Conservation (phyloP, 148 eudicot species). For the Spergularia marina region DNA sequence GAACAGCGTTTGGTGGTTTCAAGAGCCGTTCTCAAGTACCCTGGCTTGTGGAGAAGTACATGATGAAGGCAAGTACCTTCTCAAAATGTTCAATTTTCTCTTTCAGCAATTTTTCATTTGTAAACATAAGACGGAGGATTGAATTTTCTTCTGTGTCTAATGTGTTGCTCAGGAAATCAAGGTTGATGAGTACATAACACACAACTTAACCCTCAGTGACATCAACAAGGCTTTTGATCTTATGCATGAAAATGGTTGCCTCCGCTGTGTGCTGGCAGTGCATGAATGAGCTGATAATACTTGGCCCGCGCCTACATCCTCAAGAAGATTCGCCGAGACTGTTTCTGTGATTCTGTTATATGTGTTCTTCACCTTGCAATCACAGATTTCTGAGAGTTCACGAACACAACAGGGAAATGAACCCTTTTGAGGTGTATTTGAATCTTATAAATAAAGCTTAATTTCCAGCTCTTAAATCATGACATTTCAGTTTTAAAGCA, state of each 20-base stretch:
- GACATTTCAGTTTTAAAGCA: neutral
- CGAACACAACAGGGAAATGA: neutral
- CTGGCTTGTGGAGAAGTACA: conserved; percentile 95
- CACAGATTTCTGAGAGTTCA: neutral
- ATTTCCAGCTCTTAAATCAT: neutral
- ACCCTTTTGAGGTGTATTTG: conserved; percentile 3
- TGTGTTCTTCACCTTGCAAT: neutral
- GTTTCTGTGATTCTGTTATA: neutral
- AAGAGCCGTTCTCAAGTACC: conserved; percentile 99
- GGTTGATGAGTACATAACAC: conserved; percentile 96
- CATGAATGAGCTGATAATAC: conserved; percentile 15
- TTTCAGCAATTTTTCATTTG: neutral
- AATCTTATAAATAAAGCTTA: neutral
- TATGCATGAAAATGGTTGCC: conserved; percentile 88
- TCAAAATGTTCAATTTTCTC: no score
- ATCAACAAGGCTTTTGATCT: conserved; percentile 91
- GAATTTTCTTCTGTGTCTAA: neutral
- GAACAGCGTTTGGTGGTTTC: conserved; percentile 98
- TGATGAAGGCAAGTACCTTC: conserved; percentile 65
- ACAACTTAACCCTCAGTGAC: conserved; percentile 62
- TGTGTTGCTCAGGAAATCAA: conserved; percentile 71
- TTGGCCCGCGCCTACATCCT: neutral
- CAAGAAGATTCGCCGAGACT: neutral
- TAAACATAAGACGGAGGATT: no score
- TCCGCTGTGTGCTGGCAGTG: conserved; percentile 74